Conservation (phyloP, 2,329 filamentous ascomycete species). For the Rutstroemia sp. region DNA sequence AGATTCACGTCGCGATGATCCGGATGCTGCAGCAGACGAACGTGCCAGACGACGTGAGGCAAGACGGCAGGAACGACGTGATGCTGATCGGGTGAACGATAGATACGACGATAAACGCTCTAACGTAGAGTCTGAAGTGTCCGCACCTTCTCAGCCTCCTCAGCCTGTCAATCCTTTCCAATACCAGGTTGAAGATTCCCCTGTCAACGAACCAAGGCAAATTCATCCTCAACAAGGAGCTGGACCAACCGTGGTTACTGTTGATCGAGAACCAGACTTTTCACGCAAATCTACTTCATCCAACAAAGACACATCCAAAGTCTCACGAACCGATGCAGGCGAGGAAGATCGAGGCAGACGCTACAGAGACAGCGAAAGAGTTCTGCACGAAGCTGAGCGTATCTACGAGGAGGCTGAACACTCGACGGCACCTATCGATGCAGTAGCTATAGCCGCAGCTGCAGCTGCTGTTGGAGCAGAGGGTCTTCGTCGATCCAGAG, state of each 20-base stretch:
- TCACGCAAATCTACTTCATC: constrained; percentile 21
- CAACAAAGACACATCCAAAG: constrained; percentile 30
- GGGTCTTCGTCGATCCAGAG: constrained; percentile 22
- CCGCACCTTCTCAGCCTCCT: constrained; percentile 14
- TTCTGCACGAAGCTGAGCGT: constrained; percentile 36
- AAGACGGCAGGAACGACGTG: constrained; percentile 27
- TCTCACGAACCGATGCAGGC: neutral
- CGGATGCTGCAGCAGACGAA: constrained; percentile 26
- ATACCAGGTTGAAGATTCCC: constrained; percentile 48
- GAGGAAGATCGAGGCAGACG: constrained; percentile 11
- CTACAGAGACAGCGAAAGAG: constrained; percentile 13
- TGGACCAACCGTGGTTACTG: constrained; percentile 41
- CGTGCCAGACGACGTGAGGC: constrained; percentile 26
- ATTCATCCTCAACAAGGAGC: constrained; percentile 16
- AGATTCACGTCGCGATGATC: constrained; percentile 25
- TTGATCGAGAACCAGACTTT: constrained; percentile 44
- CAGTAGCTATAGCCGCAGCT: constrained; percentile 40
- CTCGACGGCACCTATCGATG: constrained; percentile 40
- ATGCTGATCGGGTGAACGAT: constrained; percentile 15
- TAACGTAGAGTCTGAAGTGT: constrained; percentile 27
- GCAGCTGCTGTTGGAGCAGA: constrained; percentile 36
- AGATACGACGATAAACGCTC: constrained; percentile 15
- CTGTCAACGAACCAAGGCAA: constrained; percentile 29
- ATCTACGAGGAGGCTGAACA: constrained; percentile 40
- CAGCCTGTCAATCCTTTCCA: constrained; percentile 46